These are phyloP conservation scores for Fusarium pseudocircinatum DNA, from an alignment of 2,329 filamentous ascomycete species.

Conservation along the genomic window DNA sequence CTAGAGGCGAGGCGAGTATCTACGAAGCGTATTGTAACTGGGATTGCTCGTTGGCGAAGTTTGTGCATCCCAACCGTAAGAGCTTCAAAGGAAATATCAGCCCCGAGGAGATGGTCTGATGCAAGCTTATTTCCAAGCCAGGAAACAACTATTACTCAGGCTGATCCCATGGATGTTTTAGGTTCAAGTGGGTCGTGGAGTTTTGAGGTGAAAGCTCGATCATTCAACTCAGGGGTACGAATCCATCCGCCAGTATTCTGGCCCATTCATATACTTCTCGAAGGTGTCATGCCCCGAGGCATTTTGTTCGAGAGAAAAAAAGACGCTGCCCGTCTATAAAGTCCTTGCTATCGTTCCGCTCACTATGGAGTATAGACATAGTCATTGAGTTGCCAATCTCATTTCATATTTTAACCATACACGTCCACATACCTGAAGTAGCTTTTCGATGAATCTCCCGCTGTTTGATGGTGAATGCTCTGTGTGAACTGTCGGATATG, in stretches of 20 bases:
- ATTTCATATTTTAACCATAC: not conserved
- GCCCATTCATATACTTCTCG: not conserved
- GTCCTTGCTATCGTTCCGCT: not conserved
- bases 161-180: not conserved
- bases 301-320: not conserved
- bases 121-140: not conserved
- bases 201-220: not conserved
- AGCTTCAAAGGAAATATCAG: not conserved
- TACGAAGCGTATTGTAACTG: not conserved
- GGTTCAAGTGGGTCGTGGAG: not conserved
- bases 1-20: not conserved
- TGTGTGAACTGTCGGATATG: not conserved
- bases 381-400: not conserved
- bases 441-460: not conserved
- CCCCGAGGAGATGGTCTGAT: conserved; percentile 19
- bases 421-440: not conserved
- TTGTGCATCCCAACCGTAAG: conserved; percentile 7
- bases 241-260: not conserved
- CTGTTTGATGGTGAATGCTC: not conserved
- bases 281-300: not conserved
- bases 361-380: not conserved
- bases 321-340: not conserved
- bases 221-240: not conserved
- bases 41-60: not conserved
- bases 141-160: not conserved